Evolutionary conservation across 805 yeast species (phyloP), one percentile per base, ranked within the genome.

Genomic region (Cyberlindnera saturnus): DNA sequence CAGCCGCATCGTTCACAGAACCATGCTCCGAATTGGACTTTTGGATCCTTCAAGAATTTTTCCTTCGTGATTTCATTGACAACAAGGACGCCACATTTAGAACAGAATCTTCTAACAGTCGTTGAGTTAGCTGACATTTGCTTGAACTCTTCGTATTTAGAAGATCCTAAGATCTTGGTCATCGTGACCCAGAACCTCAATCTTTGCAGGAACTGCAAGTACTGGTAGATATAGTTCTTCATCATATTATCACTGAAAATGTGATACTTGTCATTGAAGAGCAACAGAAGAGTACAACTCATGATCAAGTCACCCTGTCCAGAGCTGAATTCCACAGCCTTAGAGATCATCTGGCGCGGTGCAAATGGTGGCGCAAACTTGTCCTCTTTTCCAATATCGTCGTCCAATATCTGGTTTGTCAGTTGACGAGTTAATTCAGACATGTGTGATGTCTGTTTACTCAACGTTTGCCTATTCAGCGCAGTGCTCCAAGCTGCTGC

Each of bases 1-100:
- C 40, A 43, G n/a, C 79, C 73, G 60, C 97, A 90, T 18, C 69
- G 71, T 41, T 80, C 87, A 64, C 97, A 90, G 60, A 82, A 86
- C 96, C 96, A 89, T 52, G 73, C 81, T 1, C 95, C 96, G 54
- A 79, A 76, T 31, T 60, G 61, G 16, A 65, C 63, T 0, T 56
- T 60, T 10, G 64, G 59, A 32, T 62, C 61, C 3, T 55, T 56
- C 13, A 51, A 45, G 39, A 50, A 53, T 34, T 61, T 67, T 15
- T 63, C 66, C 53, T 77, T 79, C 4, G 79, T 67, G 6, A 55
- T 51, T 49, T 82, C 89, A 60, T 84, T 83, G 9, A 75, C 58
- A 8, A 85, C 64, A n/a, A 81, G 63, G 39, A 72, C 68, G 15
- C 73, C 69, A 59, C 95, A 85, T 53, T 67, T 65, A 26, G 74